phyloP scores from a whole-genome alignment of 192 early-diverging fungal species.

The Diversispora epigaea region DNA sequence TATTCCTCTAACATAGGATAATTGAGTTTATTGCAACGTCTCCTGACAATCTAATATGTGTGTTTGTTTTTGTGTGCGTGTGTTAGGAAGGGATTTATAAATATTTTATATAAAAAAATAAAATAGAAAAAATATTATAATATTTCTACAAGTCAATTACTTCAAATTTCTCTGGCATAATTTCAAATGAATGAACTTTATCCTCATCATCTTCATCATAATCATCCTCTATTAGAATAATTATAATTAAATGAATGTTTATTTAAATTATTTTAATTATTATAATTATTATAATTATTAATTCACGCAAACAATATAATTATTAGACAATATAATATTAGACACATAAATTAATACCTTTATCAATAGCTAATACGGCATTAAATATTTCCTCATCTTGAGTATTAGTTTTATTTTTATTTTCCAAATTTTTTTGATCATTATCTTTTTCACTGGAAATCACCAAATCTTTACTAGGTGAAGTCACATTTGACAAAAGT shows the following conservation, averaged over 20 bases:
- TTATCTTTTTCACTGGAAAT: slow-evolving; percentile 61
- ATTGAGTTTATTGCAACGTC: slow-evolving; percentile 86
- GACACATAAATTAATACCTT: slow-evolving; percentile 27
- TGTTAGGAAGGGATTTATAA: no score
- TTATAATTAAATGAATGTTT: slow-evolving; percentile 11
- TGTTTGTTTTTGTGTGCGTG: no score
- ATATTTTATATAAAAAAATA: no score
- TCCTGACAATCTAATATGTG: slow-evolving; percentile 61
- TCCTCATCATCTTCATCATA: slow-evolving; percentile 79
- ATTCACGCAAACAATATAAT: no score
- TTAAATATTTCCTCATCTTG: slow-evolving; percentile 39
- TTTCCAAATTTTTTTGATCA: slow-evolving; percentile 23
- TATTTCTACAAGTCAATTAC: slow-evolving; percentile 31
- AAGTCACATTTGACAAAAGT: slow-evolving; percentile 45
- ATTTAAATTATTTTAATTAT: background rate
- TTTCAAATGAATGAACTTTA: slow-evolving; percentile 79
- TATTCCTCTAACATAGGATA: slow-evolving; percentile 97
- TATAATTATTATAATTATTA: background rate
- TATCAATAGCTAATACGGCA: slow-evolving; percentile 46
- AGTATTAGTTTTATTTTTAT: slow-evolving; percentile 34
- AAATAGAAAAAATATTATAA: no score
- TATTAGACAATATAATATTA: background rate
- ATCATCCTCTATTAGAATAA: slow-evolving; percentile 11
- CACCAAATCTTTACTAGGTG: slow-evolving; percentile 64
- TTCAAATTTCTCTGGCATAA: slow-evolving; percentile 64